Percentiles rank a stretch among this genome's conserved stretches.
Conservation (phyloP, 352 stramenopile genomes). For the Globisporangium sylvaticum region DNA sequence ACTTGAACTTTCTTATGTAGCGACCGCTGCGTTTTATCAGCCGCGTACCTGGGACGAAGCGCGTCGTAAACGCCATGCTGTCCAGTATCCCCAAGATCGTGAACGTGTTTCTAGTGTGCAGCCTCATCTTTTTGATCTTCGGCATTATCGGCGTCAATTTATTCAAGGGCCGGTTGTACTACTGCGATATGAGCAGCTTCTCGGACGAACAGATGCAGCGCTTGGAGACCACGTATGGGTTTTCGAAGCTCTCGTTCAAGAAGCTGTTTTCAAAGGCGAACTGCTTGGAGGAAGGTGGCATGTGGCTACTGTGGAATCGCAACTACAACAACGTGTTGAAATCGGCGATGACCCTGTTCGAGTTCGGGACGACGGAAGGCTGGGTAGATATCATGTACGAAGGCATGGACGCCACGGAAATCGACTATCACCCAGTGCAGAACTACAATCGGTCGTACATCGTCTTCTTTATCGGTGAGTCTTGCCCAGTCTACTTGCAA, state of each 20-base stretch:
- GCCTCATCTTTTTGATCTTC: constrained; percentile 88
- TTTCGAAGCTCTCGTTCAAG: constrained; percentile 37
- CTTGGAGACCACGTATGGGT: constrained; percentile 33
- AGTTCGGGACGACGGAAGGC: constrained; percentile 85
- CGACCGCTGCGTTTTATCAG: constrained; percentile 67
- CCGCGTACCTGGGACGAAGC: constrained; percentile 52
- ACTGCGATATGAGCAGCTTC: constrained; percentile 53
- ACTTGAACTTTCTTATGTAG: constrained; percentile 14
- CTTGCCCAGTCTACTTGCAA: neutral
- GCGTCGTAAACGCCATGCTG: constrained; percentile 78
- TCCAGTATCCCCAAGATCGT: constrained; percentile 69
- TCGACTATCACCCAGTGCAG: constrained; percentile 64
- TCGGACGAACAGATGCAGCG: constrained; percentile 15
- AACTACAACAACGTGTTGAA: constrained; percentile 70
- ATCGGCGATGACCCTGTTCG: constrained; percentile 63
- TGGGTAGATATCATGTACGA: constrained; percentile 83
- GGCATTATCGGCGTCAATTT: constrained; percentile 65
- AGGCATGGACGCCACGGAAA: constrained; percentile 63
- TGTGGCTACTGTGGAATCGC: constrained; percentile 27
- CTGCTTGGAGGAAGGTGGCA: constrained; percentile 25
- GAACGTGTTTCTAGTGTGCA: constrained; percentile 80
- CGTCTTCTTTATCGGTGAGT: constrained; percentile 69
- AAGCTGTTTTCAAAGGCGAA: constrained; percentile 35
- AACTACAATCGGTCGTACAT: constrained; percentile 63
- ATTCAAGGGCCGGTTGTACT: constrained; percentile 83